Evolutionary conservation across 805 yeast species (phyloP), one percentile per base, ranked within the genome.

Genomic region (Zygoascus flipseniorum): DNA sequence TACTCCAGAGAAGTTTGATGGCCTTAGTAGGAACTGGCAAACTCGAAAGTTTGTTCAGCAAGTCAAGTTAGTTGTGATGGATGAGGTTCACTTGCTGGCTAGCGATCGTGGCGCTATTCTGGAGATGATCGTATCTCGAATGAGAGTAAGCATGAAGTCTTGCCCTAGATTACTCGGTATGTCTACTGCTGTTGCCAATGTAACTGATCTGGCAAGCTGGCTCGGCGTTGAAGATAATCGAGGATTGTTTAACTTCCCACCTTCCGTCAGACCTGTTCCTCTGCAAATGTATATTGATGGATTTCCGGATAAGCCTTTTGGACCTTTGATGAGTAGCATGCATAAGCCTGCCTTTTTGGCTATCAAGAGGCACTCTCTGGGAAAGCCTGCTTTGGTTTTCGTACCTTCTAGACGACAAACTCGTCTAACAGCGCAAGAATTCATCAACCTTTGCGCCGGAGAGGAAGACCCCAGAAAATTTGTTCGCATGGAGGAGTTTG

Each of bases 341-440:
- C 89, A 83, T 74, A 89, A 77, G 62, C 97, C 97, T 0, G 92
- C 95, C 0, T 89, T 86, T 63, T 80, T 85, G 84, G 96, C 97
- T 0, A 89, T 89, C 58, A 87, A 89, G 64, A 89, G 87, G 58
- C 96, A 90, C 65, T 86, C 96, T 0, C 95, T 96, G 1, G 72
- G 72, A 18, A 83, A 89, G 65, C 96, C 97, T 0, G 92, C 85
- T 10, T 74, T 86, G 60, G 82, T 86, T n/a, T 86, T 86, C 62
- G 95, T 86, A 39, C 89, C 93, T 0, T 85, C 93, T 2, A 76
- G 95, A 64, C 73, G 95, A 55, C 95, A 86, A 67, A 86, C 95
- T 0, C 72, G 95, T 55, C 75, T 86, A 50, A 86, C 95, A 0
- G 89, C 95, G 0, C 72, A 83, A 47, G 95, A 87, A 60, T 72